Evolutionary conservation across 2,329 filamentous ascomycete genomes (phyloP), one percentile per base, ranked within the genome.

Genomic region (Podosphaera aphanis): DNA sequence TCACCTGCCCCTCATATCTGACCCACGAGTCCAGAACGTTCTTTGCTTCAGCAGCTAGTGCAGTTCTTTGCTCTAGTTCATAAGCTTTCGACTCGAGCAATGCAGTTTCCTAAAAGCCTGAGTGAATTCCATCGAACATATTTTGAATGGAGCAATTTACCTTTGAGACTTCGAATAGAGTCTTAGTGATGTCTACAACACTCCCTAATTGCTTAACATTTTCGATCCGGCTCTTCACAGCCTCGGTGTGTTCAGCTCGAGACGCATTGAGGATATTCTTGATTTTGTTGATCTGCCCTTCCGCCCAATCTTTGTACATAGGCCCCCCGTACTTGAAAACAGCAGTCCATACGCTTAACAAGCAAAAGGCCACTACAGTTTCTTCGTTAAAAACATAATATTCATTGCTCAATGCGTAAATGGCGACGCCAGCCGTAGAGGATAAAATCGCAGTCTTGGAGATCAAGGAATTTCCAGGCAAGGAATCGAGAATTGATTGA

Each of bases 321-420:
- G 90, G 90, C 47, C 88, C 90, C 60, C 83, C 85, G 64, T 84
- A 94, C 68, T 92, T 90, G 69, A 83, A 88, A 59, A 93, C 73
- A 51, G 78, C 84, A 61, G 72, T 79, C 80, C 93, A 98, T 62
- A 95, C 83, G 63, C 80, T 84, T 62, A 95, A 70, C 59, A 98
- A 73, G 65, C 82, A 90, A 68, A 98, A 75, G 55, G 83, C 83
- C 61, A 93, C 83, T 62, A 98, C 82, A 52, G 86, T 82, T 73
- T 98, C 90, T 74, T 98, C 90, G 71, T 98, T 98, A 68, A 98
- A 74, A 63, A 98, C 85, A 68, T 94, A 95, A 72, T 95, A 85
- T 76, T 98, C 90, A 70, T 93, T 98, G 78, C 83, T 92, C 68
- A 98, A 85, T 61, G 85, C 90, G 63, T 90, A 93, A 64, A 93